A percentile compares a stretch with the other conserved stretches of the same genome.
phyloP scores from a whole-genome alignment of 2,329 filamentous ascomycete species.

The Mycosphaerella sp. region DNA sequence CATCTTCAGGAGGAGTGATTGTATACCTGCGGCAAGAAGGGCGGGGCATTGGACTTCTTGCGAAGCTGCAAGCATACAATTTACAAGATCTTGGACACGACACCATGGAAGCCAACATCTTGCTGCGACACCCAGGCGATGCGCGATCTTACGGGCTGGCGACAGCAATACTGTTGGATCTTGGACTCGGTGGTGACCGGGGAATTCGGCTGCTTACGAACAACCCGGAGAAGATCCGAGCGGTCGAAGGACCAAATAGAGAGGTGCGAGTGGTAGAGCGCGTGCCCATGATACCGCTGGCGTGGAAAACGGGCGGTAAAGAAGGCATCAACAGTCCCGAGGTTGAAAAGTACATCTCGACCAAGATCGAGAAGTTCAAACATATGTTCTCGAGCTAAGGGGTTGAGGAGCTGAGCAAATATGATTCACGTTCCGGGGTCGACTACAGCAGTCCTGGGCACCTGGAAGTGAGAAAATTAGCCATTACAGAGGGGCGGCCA shows the following conservation, averaged over 20 bases:
- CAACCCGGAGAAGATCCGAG: slow-evolving; percentile 93
- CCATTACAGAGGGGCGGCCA: background rate
- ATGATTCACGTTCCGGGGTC: background rate
- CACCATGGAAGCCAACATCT: slow-evolving; percentile 89
- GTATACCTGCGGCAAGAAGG: slow-evolving; percentile 95
- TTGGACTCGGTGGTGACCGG: slow-evolving; percentile 62
- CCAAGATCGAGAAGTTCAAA: slow-evolving; percentile 62
- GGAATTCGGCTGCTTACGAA: slow-evolving; percentile 86
- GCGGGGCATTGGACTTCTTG: slow-evolving; percentile 85
- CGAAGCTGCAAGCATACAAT: slow-evolving; percentile 98
- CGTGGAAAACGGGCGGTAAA: slow-evolving; percentile 73
- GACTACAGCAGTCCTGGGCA: background rate
- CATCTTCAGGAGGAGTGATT: slow-evolving; percentile 72
- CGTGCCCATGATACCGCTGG: slow-evolving; percentile 90
- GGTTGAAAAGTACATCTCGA: slow-evolving; percentile 88
- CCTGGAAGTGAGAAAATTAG: background rate
- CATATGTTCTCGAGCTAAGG: slow-evolving; percentile 39
- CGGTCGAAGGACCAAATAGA: slow-evolving; percentile 83
- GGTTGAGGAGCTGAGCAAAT: background rate
- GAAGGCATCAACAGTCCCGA: slow-evolving; percentile 81
- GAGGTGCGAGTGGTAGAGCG: slow-evolving; percentile 84
- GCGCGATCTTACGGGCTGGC: slow-evolving; percentile 93
- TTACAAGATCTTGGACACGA: slow-evolving; percentile 95
- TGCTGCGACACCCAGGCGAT: slow-evolving; percentile 88
- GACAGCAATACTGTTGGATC: slow-evolving; percentile 84